Percentiles rank a stretch among this genome's conserved stretches.
Evolutionary conservation across 1,284 basidiomycete genomes (phyloP).

Genomic region (Puccinia hordei): DNA sequence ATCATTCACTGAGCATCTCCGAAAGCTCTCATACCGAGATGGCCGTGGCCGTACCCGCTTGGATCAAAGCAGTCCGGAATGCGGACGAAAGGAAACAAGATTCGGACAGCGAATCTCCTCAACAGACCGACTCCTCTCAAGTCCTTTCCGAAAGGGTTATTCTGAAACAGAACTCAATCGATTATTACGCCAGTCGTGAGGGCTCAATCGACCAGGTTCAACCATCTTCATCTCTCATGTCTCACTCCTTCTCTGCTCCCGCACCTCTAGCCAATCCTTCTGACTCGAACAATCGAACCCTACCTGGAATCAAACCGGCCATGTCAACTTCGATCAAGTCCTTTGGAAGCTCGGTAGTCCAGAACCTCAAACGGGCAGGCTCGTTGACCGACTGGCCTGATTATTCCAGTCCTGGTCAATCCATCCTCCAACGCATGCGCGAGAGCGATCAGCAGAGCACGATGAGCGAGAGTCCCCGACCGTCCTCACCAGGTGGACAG

Average conservation of each 20-base stretch:
- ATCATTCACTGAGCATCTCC: background rate
- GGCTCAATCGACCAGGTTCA: background rate
- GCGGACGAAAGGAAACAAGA: conserved; percentile 22
- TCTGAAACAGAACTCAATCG: background rate
- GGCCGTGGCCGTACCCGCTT: conserved; percentile 36
- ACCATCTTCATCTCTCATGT: conserved; percentile 4
- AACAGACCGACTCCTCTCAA: background rate
- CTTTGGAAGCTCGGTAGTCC: conserved; percentile 24
- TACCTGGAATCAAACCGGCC: background rate
- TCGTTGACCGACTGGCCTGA: conserved; percentile 20
- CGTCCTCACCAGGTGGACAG: background rate
- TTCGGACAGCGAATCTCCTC: background rate
- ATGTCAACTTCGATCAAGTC: conserved; percentile 2
- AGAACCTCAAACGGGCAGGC: conserved; percentile 37
- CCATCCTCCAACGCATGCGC: conserved; percentile 27
- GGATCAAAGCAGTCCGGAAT: conserved; percentile 48
- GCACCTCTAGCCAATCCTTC: background rate
- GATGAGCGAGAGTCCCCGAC: background rate
- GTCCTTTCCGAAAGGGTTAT: background rate
- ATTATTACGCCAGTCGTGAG: background rate
- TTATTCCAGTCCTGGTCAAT: conserved; percentile 1
- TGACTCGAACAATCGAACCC: background rate
- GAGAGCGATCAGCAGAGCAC: background rate
- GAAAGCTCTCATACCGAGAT: background rate
- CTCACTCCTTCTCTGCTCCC: conserved; percentile 21